These are phyloP conservation scores for Magnusiomyces tetraspermus DNA, from an alignment of 1,139 yeast species.

Conservation along the genomic window DNA sequence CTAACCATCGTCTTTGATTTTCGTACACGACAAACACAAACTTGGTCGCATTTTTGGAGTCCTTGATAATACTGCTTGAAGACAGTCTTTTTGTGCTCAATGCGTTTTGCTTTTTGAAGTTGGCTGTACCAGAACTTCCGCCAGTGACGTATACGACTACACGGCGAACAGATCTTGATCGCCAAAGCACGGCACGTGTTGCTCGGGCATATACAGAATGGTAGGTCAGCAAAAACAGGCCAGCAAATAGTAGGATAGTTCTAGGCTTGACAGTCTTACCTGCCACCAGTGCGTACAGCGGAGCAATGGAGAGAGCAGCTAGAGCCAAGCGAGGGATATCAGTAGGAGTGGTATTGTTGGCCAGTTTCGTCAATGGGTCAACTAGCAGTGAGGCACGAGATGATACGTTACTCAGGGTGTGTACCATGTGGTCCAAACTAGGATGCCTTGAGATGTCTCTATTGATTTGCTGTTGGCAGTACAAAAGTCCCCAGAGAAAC, in stretches of 20 bases:
- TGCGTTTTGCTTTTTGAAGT: background rate
- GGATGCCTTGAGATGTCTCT: slow-evolving; percentile 57
- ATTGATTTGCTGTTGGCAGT: slow-evolving; percentile 31
- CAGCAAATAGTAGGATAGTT: slow-evolving; percentile 49
- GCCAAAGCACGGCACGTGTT: slow-evolving; percentile 75
- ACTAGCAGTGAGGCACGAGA: slow-evolving; percentile 67
- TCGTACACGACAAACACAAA: slow-evolving; percentile 92
- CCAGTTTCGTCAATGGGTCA: slow-evolving; percentile 61
- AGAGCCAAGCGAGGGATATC: slow-evolving; percentile 73
- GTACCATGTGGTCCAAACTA: slow-evolving; percentile 83
- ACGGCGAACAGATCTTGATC: slow-evolving; percentile 59
- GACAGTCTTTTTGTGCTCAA: background rate
- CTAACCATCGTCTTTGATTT: slow-evolving; percentile 95
- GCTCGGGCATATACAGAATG: slow-evolving; percentile 81
- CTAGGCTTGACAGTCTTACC: slow-evolving; percentile 64
- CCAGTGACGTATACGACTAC: slow-evolving; percentile 79
- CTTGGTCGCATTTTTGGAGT: slow-evolving; percentile 55
- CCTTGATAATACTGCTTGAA: background rate
- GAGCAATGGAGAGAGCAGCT: slow-evolving; percentile 78
- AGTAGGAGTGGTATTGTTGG: slow-evolving; percentile 49
- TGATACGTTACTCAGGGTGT: slow-evolving; percentile 64
- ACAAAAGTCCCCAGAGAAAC: slow-evolving; percentile 55
- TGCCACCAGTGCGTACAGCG: slow-evolving; percentile 63
- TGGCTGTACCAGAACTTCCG: slow-evolving; percentile 36
- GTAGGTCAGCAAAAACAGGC: slow-evolving; percentile 62